Base-by-base conservation (phyloP, 208 protist species). In the Wallacemonas collosoma region DNA sequence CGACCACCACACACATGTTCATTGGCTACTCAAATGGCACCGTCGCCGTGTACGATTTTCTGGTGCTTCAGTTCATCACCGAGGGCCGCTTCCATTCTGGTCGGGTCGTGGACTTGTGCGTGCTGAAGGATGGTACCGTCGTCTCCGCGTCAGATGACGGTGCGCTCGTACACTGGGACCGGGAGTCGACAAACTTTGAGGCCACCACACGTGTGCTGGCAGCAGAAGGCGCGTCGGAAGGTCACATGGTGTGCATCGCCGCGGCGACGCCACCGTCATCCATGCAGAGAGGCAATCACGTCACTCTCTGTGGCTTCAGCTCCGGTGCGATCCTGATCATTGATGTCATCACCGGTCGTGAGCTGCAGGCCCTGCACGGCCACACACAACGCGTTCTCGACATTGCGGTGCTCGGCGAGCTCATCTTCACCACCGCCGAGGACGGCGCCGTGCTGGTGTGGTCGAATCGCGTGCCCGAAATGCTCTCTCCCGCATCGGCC, bases 391-490 rank as follows among this genome's bases (percentile, higher is more conserved):
- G 76, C 39, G 73, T 97, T 15, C 93, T 87, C 76, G 82, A 72
- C 45, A 71, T 97, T 9, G 73, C 77, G 14, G 83, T 92, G 3
- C 69, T 93, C 26, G 73, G 79, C 11, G 82, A 89, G 54, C 40
- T 90, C 5, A 72, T 96, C 58, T 97, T 97, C 73, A 92, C 91
- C 38, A 80, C 89, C 1, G 55, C 91, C 1, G 85, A 95, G 54
- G 93, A 97, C 65, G 17, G 63, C 67, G 81, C 71, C 35, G 83
- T 97, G 58, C 82, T 80, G 51, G 79, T 93, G 39, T 97, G 91
- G 93, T 63, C 78, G 58, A 75, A 77, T 62, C 72, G 73, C 44
- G 45, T 51, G 26, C 44, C 68, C 4, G 53, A 60, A 45, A 51
- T 68, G 51, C 44, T 50, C 2, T 64, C 61, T 2, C 68, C 71